These are phyloP conservation scores for Abrus pulchellus DNA, from an alignment of 306 rosid species.

Conservation along the genomic window DNA sequence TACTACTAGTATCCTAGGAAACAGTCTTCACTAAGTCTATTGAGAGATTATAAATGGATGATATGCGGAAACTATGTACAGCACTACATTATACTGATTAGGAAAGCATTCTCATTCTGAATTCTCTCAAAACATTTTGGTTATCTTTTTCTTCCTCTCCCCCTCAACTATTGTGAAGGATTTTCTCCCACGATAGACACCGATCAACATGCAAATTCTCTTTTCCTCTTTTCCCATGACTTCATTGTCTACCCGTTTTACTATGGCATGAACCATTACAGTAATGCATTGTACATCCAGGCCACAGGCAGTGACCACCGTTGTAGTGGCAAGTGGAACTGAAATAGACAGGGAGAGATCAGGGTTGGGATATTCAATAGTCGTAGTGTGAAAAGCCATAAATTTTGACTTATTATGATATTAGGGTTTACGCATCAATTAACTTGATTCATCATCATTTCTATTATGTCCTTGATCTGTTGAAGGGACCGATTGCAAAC, in stretches of 20 bases:
- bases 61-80: too few relatives aligned
- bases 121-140: too few relatives aligned
- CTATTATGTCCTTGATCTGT: not conserved
- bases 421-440: not conserved
- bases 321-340: conserved; percentile 61
- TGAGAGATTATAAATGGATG: too few relatives aligned
- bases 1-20: too few relatives aligned
- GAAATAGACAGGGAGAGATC: conserved; percentile 38
- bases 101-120: too few relatives aligned
- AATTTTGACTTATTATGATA: not conserved
- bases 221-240: not conserved
- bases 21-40: too few relatives aligned
- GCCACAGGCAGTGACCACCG: conserved; percentile 37
- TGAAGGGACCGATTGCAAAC: too few relatives aligned
- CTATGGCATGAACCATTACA: too few relatives aligned
- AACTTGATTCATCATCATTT: not conserved
- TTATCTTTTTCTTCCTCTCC: too few relatives aligned
- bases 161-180: not conserved
- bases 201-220: not conserved
- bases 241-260: not conserved
- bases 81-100: too few relatives aligned
- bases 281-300: conserved; percentile 35
- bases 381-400: conserved; percentile 44
- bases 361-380: conserved; percentile 46
- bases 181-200: not conserved